A percentile compares a stretch with the other conserved stretches of the same genome.
Evolutionary conservation across 1,284 basidiomycete genomes (phyloP).

Genomic region (Leccinum pachyderme): DNA sequence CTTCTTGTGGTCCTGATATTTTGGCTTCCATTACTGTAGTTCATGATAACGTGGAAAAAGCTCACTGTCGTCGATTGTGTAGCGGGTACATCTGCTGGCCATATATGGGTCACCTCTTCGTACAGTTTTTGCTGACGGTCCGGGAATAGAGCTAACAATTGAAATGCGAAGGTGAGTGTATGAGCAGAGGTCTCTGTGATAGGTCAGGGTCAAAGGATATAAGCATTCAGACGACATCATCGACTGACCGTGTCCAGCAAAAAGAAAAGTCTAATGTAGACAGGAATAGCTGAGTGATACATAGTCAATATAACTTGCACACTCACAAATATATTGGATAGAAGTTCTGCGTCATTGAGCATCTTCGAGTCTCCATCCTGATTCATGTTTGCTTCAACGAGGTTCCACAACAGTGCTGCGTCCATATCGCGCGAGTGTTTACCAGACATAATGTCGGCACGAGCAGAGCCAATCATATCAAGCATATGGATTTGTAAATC

Average conservation of each 20-base stretch:
- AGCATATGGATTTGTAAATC: slow-evolving; percentile 39
- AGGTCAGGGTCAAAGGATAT: too few species aligned
- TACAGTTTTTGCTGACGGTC: slow-evolving; percentile 20
- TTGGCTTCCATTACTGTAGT: too few species aligned
- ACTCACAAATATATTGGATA: slow-evolving; percentile 44
- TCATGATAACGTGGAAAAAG: too few species aligned
- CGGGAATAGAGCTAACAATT: slow-evolving; percentile 44
- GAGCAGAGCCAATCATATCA: slow-evolving; percentile 38
- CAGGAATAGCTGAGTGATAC: background rate
- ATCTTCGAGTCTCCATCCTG: slow-evolving; percentile 30
- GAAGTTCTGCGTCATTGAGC: slow-evolving; percentile 33
- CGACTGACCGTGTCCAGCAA: slow-evolving; percentile 33
- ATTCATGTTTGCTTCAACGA: slow-evolving; percentile 46
- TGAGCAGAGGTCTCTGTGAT: slow-evolving; percentile 44
- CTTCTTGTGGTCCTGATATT: too few species aligned
- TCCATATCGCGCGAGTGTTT: slow-evolving; percentile 31
- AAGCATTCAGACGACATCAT: too few species aligned
- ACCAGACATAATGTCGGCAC: slow-evolving; percentile 29
- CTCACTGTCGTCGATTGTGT: slow-evolving; percentile 20
- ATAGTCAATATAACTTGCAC: background rate
- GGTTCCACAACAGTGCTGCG: slow-evolving; percentile 40
- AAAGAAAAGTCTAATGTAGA: slow-evolving; percentile 36
- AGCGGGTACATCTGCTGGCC: slow-evolving; percentile 31
- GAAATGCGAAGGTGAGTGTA: slow-evolving; percentile 40
- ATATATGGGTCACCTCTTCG: slow-evolving; percentile 37